Percentiles rank a stretch among this genome's conserved stretches.
Conservation (phyloP, 352 stramenopile species). For the Pythium dissotocum region DNA sequence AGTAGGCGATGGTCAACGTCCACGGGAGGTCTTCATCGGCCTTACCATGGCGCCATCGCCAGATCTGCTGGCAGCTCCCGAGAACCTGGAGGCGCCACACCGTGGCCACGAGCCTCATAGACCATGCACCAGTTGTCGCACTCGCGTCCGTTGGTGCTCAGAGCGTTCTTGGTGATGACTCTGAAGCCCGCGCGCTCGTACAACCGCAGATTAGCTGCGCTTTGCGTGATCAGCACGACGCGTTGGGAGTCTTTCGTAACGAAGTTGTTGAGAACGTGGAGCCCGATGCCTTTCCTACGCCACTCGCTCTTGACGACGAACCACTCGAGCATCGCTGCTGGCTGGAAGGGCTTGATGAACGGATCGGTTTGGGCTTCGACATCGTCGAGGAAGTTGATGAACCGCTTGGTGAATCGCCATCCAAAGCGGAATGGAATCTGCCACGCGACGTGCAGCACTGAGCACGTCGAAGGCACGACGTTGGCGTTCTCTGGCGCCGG, state of each 20-base stretch:
- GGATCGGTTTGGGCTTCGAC: not conserved
- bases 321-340: not conserved
- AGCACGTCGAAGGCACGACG: not conserved
- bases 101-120: not conserved
- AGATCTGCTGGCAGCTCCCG: too few relatives aligned
- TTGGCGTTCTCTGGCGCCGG: not conserved
- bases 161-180: not conserved
- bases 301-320: not conserved
- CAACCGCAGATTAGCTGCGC: not conserved
- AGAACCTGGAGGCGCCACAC: too few relatives aligned
- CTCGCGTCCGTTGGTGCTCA: not conserved
- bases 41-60: too few relatives aligned
- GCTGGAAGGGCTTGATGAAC: not conserved
- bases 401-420: not conserved
- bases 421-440: not conserved
- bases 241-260: not conserved
- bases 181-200: not conserved
- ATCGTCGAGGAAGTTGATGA: not conserved
- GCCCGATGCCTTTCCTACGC: not conserved
- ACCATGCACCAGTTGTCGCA: constrained; percentile 4
- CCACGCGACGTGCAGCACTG: not conserved
- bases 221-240: not conserved
- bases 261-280: not conserved
- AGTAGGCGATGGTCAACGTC: too few relatives aligned
- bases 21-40: too few relatives aligned